Evolutionary conservation across 1,139 yeast species (phyloP), one percentile per base, ranked within the genome.

Genomic region (Kurtzmaniella quercitrusa): DNA sequence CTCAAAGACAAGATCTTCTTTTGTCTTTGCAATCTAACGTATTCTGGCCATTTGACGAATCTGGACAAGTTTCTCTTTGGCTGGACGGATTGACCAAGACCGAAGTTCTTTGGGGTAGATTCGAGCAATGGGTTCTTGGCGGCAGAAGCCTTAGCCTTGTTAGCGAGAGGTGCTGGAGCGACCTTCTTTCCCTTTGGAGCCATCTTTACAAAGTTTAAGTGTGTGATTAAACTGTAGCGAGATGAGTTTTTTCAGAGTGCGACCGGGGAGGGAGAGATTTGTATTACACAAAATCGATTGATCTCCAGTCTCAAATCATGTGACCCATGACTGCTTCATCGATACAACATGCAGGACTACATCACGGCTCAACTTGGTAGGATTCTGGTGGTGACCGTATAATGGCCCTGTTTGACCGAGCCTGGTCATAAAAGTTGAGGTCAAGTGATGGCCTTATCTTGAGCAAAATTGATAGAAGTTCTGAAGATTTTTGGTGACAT

Each of bases 1-100:
- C 98, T 89, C 73, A 89, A 71, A 61, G 85, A 78, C 71, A 91
- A 81, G 66, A 91, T 86, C 81, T 91, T 91, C 87, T 84, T 91
- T 80, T 93, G 98, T 82, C 98, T 44, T 36, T 44, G 47, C 53
- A 68, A 79, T 79, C 95, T 88, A 60, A 91, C 95, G 72, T 89
- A 89, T 75, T 85, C 94, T 69, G 98, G 98, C 97, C 98, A 91
- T 76, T 86, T 91, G 66, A 91, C 97, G 71, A 86, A 89, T 76
- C 97, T 88, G 54, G 94, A 76, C 66, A 91, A 82, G 87, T 91
- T 86, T 78, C 94, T 84, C 81, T 84, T 88, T 77, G 96, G 96
- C 74, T 91, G 97, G 58, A 89, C 65, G 56, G 82, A 76, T 79
- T 88, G 97, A 65, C 98, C 98, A 63, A 93, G 84, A 76, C 98